A percentile compares a stretch with the other conserved stretches of the same genome.
phyloP scores from a whole-genome alignment of 2,329 filamentous ascomycete genomes.

The Epichloe uncinata region DNA sequence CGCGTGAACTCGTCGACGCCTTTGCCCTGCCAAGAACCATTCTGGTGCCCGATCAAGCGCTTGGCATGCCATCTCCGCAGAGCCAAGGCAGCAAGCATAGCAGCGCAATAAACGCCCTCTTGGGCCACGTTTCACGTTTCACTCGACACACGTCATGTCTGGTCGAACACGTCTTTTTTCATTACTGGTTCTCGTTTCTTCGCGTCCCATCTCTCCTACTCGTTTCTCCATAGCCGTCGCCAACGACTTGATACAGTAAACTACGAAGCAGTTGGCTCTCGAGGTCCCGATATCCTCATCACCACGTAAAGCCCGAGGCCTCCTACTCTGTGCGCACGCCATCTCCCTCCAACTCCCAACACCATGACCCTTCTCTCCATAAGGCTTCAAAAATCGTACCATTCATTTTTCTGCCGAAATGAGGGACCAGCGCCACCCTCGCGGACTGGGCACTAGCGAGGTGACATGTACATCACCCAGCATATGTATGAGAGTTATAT shows the following conservation, averaged over 20 bases:
- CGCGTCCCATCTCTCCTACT: not conserved
- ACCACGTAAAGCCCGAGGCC: not conserved
- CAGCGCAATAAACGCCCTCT: no score
- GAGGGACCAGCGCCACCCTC: not conserved
- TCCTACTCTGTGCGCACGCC: not conserved
- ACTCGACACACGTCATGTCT: not conserved
- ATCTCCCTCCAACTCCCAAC: no score
- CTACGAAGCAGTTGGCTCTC: not conserved
- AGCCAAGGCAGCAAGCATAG: no score
- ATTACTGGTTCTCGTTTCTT: not conserved
- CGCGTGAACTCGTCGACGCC: no score
- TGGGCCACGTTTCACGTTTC: no score
- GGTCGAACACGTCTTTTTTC: not conserved
- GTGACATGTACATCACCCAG: not conserved
- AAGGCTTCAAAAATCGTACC: not conserved
- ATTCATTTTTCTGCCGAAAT: not conserved
- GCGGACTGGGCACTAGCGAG: not conserved
- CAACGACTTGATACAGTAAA: not conserved
- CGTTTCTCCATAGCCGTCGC: not conserved
- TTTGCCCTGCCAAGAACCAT: no score
- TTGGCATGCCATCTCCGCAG: no score
- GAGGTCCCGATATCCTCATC: not conserved
- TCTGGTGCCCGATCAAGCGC: no score
- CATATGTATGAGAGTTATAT: constrained; percentile 3
- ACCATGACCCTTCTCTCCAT: not conserved